Evolutionary conservation across 2,329 filamentous ascomycete genomes (phyloP).

Genomic region (Neoarthrinium moseri): DNA sequence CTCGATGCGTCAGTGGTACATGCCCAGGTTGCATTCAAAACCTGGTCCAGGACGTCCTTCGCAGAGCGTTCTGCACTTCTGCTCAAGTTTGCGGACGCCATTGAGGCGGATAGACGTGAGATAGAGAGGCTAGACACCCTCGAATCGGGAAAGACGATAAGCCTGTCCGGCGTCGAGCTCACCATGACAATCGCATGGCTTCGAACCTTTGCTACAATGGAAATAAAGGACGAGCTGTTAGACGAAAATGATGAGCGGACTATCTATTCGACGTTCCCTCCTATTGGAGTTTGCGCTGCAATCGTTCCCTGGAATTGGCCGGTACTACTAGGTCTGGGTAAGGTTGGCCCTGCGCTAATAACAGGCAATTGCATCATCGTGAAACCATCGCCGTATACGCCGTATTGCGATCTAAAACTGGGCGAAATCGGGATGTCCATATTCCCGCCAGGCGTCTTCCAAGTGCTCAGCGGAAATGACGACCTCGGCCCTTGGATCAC

Average conservation of each 20-base stretch:
- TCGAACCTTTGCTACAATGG: constrained; percentile 25
- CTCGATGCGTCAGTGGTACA: constrained; percentile 36
- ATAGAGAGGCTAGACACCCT: constrained; percentile 22
- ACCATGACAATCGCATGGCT: constrained; percentile 24
- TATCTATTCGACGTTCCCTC: constrained; percentile 33
- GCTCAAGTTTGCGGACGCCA: constrained; percentile 21
- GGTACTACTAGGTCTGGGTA: constrained; percentile 48
- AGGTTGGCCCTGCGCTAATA: constrained; percentile 55
- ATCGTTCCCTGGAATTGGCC: constrained; percentile 60
- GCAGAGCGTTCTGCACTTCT: constrained; percentile 21
- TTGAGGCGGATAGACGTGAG: constrained; percentile 17
- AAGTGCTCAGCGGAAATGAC: constrained; percentile 60
- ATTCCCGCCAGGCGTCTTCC: constrained; percentile 63
- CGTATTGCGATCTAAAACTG: constrained; percentile 59
- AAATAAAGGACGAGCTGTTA: constrained; percentile 36
- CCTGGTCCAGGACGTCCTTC: constrained; percentile 31
- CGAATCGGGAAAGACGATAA: constrained; percentile 30
- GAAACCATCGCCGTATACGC: constrained; percentile 22
- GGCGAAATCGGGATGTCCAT: constrained; percentile 55
- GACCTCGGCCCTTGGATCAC: constrained; percentile 59
- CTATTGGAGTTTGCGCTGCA: constrained; percentile 42
- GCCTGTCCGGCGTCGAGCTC: constrained; percentile 21
- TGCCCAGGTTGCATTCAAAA: constrained; percentile 32
- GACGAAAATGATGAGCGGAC: constrained; percentile 34
- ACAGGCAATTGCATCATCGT: constrained; percentile 51